Evolutionary conservation across 257 asterid species (phyloP).

Genomic region (Solanum pinnatisectum): DNA sequence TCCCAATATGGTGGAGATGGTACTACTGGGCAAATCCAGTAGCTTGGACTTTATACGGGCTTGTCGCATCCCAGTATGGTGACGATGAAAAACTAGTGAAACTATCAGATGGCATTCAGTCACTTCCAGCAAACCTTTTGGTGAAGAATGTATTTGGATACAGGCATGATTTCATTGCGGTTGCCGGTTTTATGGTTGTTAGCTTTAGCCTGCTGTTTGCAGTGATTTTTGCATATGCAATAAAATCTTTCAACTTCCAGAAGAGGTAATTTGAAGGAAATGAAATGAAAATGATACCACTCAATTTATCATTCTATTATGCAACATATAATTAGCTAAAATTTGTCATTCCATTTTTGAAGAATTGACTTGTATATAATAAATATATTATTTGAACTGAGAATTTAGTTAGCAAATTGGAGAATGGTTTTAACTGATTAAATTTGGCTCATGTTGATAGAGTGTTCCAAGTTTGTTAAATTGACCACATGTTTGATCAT

Average conservation of each 20-base stretch:
- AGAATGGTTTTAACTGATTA: background rate
- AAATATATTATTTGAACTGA: background rate
- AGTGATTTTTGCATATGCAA: conserved; percentile 68
- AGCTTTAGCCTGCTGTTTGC: conserved; percentile 65
- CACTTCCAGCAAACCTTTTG: conserved; percentile 33
- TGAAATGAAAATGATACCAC: background rate
- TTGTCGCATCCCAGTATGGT: conserved; percentile 67
- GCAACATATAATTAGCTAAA: background rate
- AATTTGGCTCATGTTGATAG: background rate
- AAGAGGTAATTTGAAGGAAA: conserved; percentile 34
- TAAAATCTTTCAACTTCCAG: conserved; percentile 77
- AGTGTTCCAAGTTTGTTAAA: background rate
- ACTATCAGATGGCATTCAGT: conserved; percentile 50
- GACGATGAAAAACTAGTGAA: conserved; percentile 44
- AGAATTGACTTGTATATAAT: background rate
- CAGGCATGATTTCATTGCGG: conserved; percentile 59
- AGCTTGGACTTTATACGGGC: conserved; percentile 90
- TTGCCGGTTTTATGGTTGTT: conserved; percentile 70
- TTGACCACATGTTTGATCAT: background rate
- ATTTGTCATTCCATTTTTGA: background rate
- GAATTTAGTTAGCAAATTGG: background rate
- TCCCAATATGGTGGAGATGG: conserved; percentile 98
- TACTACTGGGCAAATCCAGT: conserved; percentile 95
- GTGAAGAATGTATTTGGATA: conserved; percentile 58
- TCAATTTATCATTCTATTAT: background rate